These are phyloP conservation scores for Penicillium sclerotiorum DNA, from an alignment of 2,329 filamentous ascomycete species.

Conservation along the genomic window DNA sequence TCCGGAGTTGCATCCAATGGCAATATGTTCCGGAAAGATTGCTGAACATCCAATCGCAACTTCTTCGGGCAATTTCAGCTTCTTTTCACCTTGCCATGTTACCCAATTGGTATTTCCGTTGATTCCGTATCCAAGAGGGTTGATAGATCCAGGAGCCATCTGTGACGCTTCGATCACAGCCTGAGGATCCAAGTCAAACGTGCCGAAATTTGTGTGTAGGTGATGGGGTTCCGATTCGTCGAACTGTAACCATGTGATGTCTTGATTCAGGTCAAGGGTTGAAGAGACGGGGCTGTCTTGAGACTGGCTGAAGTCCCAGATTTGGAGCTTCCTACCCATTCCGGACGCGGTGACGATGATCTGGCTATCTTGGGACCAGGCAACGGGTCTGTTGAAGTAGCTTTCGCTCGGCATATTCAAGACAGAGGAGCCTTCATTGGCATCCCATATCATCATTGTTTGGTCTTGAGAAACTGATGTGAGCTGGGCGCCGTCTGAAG, in stretches of 20 bases:
- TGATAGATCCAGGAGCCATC: background rate
- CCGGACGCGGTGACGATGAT: background rate
- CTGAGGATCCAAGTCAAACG: background rate
- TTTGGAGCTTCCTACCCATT: background rate
- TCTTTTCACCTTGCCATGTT: background rate
- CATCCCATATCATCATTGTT: no score
- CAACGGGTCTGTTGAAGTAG: background rate
- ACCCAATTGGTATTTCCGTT: background rate
- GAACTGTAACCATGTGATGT: background rate
- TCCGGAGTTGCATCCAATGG: constrained; percentile 1
- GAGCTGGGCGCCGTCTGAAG: no score
- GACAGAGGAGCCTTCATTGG: no score
- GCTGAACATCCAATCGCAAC: constrained; percentile 1
- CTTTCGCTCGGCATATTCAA: background rate
- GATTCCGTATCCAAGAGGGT: background rate
- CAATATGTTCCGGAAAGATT: background rate
- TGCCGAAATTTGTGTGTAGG: background rate
- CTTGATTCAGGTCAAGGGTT: background rate
- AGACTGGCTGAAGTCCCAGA: background rate
- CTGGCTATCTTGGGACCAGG: constrained; percentile 2
- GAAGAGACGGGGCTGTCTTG: background rate
- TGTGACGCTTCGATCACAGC: background rate
- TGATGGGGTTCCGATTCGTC: background rate
- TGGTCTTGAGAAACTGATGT: no score
- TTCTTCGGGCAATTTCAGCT: background rate